phyloP scores from a whole-genome alignment of 2,329 filamentous ascomycete genomes.

The Aureobasidium sp. region DNA sequence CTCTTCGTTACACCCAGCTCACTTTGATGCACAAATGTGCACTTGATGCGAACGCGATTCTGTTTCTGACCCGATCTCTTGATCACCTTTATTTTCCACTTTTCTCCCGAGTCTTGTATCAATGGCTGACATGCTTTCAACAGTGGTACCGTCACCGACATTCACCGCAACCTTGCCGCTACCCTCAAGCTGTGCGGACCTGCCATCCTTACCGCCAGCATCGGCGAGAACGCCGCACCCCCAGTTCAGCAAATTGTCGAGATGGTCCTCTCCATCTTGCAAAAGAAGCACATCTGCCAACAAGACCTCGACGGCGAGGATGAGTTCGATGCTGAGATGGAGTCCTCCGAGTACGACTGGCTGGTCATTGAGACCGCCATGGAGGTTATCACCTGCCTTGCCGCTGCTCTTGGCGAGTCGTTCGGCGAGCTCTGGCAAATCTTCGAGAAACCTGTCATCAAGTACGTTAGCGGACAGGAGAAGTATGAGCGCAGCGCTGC shows the following conservation, averaged over 20 bases:
- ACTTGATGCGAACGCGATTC: constrained; percentile 80
- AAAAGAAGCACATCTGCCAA: constrained; percentile 87
- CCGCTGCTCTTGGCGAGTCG: constrained; percentile 69
- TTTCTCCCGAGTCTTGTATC: constrained; percentile 23
- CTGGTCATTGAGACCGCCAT: constrained; percentile 89
- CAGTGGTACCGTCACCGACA: constrained; percentile 83
- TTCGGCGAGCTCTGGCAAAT: constrained; percentile 92
- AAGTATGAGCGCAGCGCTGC: constrained; percentile 81
- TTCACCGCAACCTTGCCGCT: constrained; percentile 87
- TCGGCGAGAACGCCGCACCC: constrained; percentile 48
- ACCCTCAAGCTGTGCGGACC: constrained; percentile 89
- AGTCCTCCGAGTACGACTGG: constrained; percentile 96
- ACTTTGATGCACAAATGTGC: constrained; percentile 83
- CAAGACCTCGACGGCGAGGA: constrained; percentile 80
- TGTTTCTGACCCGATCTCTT: constrained; percentile 22
- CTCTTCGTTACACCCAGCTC: constrained; percentile 97
- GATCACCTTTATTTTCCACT: background rate
- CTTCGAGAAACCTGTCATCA: constrained; percentile 85
- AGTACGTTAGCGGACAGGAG: constrained; percentile 80
- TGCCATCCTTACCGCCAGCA: constrained; percentile 60
- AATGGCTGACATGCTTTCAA: constrained; percentile 21
- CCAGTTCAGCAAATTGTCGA: constrained; percentile 57
- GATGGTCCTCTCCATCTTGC: constrained; percentile 70
- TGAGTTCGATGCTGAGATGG: constrained; percentile 59
- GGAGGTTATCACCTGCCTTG: constrained; percentile 79